These are phyloP conservation scores for Ustilago curta DNA, from an alignment of 1,284 basidiomycete genomes.

Conservation along the genomic window DNA sequence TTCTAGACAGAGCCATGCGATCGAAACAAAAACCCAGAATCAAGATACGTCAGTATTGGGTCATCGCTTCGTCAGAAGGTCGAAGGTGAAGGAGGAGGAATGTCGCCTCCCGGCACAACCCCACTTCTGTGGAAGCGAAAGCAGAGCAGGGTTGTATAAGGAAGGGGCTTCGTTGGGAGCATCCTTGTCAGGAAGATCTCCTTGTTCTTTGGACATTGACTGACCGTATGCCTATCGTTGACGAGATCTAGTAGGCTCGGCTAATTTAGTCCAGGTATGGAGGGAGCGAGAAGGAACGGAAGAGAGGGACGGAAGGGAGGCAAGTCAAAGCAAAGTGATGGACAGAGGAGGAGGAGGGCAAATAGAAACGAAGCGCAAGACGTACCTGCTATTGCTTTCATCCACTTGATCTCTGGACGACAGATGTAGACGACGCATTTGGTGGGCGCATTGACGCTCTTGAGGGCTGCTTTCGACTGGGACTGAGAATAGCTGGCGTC, in stretches of 20 bases:
- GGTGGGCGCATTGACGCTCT: constrained; percentile 76
- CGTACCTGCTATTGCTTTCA: constrained; percentile 89
- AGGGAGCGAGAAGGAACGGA: too few relatives aligned
- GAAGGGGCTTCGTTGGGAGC: constrained; percentile 56
- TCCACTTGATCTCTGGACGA: constrained; percentile 84
- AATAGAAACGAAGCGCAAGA: too few relatives aligned
- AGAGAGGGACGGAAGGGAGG: too few relatives aligned
- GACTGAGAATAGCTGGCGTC: constrained; percentile 23
- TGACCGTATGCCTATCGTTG: constrained; percentile 59
- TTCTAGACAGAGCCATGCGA: constrained; percentile 72
- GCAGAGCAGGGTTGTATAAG: constrained; percentile 52
- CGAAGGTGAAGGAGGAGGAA: constrained; percentile 11
- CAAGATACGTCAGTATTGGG: constrained; percentile 8
- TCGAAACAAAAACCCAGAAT: not conserved
- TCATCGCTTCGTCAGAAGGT: not conserved
- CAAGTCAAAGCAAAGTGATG: not conserved
- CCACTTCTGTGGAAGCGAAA: constrained; percentile 42
- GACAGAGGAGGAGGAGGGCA: constrained; percentile 46
- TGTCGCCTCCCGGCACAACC: constrained; percentile 59
- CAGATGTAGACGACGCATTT: constrained; percentile 94
- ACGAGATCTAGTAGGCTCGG: constrained; percentile 50
- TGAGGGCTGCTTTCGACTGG: constrained; percentile 28
- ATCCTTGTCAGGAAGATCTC: constrained; percentile 58
- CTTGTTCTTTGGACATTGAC: constrained; percentile 62
- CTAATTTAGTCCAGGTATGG: constrained; percentile 53